Evolutionary conservation across 179 eudicot species (phyloP), one percentile per base, ranked within the genome.

Genomic region (Vitellaria paradoxa): DNA sequence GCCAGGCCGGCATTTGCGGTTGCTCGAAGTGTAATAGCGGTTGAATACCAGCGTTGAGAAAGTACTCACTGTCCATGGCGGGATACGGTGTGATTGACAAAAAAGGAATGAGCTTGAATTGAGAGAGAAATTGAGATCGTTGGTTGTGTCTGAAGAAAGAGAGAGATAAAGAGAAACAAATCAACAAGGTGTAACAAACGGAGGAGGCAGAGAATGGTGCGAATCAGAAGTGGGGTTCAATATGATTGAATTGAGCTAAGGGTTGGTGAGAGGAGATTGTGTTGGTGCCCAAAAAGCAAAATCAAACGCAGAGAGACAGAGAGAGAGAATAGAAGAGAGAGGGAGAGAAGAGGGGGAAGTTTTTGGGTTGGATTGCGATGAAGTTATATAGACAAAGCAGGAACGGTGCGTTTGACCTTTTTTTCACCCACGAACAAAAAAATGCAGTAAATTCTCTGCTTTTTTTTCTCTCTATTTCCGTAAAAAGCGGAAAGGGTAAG

Each of bases 51-150:
- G 81, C 77, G 67, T 83, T 82, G 74, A 86, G 75, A 37, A 91
- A 88, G 87, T 79, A 93, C 30, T 90, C 88, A 10, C 83, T 86
- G 56, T 90, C 97, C 99, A 93, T 93, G 18, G n/a, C 18, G 23
- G 75, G 72, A 69, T n/a, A 65, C 24, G 66, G 50, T 47, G 37
- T 18, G 37, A 73, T 42, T 17, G 14, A 12, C 17, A 42, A 15
- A 46, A 42, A 26, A 18, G 26, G 47, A 69, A 69, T 13, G 56
- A 12, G 18, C 4, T 59, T 59, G 76, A 57, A 53, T 23, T 30
- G 49, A 65, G 53, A 61, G 53, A 20, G 10, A 78, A 55, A 30
- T 72, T 73, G 42, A 46, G 20, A 52, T 37, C 7, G 26, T 60
- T 57, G 23, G 11, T 46, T 5, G 55, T 5, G 37, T 30, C 53